Evolutionary conservation across 2,329 filamentous ascomycete species (phyloP).

Genomic region (Cryphonectria carpinicola): DNA sequence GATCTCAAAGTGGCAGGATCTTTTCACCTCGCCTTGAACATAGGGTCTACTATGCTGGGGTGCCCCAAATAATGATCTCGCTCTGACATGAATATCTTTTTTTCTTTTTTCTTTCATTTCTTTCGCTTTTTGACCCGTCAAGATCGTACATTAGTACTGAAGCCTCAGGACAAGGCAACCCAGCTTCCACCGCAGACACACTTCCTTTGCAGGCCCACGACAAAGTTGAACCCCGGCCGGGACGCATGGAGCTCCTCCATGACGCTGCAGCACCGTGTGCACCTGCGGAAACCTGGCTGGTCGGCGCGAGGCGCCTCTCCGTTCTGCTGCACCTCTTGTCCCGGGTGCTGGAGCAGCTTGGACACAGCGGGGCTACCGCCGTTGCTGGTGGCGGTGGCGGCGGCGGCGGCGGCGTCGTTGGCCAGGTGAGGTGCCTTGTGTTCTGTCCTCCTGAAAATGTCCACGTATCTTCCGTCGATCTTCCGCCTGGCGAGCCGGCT

Average conservation of each 20-base stretch:
- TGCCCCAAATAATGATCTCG: not conserved
- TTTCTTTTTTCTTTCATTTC: not conserved
- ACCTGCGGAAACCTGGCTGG: constrained; percentile 46
- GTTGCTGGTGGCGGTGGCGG: not conserved
- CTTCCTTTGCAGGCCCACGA: constrained; percentile 57
- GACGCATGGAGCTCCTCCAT: constrained; percentile 62
- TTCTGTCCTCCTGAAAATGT: constrained; percentile 63
- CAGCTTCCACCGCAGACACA: constrained; percentile 61
- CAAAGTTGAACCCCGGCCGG: constrained; percentile 54
- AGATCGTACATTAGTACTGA: constrained; percentile 22
- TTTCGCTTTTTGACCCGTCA: not conserved
- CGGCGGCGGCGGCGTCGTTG: not conserved
- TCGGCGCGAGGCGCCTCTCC: constrained; percentile 48
- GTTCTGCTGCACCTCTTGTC: constrained; percentile 24
- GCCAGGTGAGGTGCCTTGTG: constrained; percentile 56
- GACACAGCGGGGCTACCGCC: constrained; percentile 7
- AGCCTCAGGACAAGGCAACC: constrained; percentile 45
- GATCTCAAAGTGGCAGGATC: not conserved
- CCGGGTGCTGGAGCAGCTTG: constrained; percentile 16
- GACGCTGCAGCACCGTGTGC: constrained; percentile 65
- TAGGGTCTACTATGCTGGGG: too few species aligned
- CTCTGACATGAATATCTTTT: too few species aligned
- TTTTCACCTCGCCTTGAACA: not conserved
- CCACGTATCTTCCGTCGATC: constrained; percentile 48
- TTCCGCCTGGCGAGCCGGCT: constrained; percentile 48